These are phyloP conservation scores for Senna tora DNA, from an alignment of 306 rosid species.

Conservation along the genomic window DNA sequence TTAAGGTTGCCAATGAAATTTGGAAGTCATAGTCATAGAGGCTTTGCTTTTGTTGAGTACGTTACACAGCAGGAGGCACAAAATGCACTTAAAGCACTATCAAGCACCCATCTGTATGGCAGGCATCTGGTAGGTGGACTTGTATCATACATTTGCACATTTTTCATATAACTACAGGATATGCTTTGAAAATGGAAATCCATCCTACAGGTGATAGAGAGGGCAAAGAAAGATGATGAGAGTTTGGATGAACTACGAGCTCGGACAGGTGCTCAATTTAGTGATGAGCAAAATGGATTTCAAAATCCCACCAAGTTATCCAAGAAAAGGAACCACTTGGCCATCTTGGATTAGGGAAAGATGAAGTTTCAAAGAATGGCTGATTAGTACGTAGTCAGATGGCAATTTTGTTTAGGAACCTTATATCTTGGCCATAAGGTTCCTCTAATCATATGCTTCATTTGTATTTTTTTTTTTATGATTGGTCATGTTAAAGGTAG, in stretches of 20 bases:
- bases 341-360: conserved; percentile 56
- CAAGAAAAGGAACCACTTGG: conserved; percentile 71
- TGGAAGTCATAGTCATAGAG: conserved; percentile 89
- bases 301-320: conserved; percentile 54
- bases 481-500: too few relatives aligned
- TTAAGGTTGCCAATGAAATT: conserved; percentile 82
- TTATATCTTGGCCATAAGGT: too few relatives aligned
- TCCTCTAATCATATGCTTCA: too few relatives aligned
- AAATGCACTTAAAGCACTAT: conserved; percentile 78
- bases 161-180: too few relatives aligned
- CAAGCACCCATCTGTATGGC: conserved; percentile 77
- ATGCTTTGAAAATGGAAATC: too few relatives aligned
- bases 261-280: conserved; percentile 71
- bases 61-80: conserved; percentile 88
- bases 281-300: conserved; percentile 52
- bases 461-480: too few relatives aligned
- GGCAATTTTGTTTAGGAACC: conserved; percentile 39
- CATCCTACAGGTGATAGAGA: conserved; percentile 79
- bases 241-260: conserved; percentile 84
- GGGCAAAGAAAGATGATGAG: conserved; percentile 91
- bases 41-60: conserved; percentile 92
- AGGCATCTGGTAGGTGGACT: conserved; percentile 86
- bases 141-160: conserved; percentile 5
- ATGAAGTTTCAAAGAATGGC: conserved; percentile 56
- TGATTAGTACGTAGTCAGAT: conserved; percentile 36